Base-by-base conservation (phyloP, 2,329 filamentous ascomycete genomes). In the Epichloe scottii region DNA sequence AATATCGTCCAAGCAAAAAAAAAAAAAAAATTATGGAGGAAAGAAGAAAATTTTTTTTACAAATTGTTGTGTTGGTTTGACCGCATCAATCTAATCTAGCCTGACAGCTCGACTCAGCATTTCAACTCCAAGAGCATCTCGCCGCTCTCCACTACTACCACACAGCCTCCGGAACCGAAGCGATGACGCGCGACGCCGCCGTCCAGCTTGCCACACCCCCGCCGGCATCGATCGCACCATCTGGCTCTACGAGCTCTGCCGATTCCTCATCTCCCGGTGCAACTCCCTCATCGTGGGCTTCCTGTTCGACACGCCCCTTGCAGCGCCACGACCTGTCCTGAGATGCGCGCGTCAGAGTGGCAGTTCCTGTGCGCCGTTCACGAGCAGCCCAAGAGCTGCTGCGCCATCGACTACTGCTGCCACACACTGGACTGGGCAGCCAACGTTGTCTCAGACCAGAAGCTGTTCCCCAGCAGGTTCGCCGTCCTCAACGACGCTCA, bases 321-420 rank as follows among this genome's bases (percentile, higher is more conserved):
- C 71, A 95, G 89, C 53, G 80, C 87, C 14, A 76, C 77, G 56
- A 96, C 93, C 1, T 98, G 93, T 63, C 89, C 90, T 34, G 93
- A 98, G 70, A 98, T 98, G 93, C 89, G 93, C 63, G 93, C 93
- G 2, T 93, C 87, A 33, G 91, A 98, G 72, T 98, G 93, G 93
- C 93, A 98, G 70, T 98, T 97, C 63, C 81, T 98, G 46, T 98
- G 93, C 71, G 93, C 93, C 48, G 93, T 97, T 3, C 93, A 98
- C 66, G 91, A 97, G 64, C 86, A 89, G 47, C 93, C 93, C 46
- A 97, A 97, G 71, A 87, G 85, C 61, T 98, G 93, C 73, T 96
- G 91, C 68, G 93, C 93, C 48, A 96, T 98, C 63, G 93, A 98
- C 70, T 98, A 98, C 71, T 96, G 90, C 76, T 97, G 91, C 66